Evolutionary conservation across 2,329 filamentous ascomycete genomes (phyloP), one percentile per base, ranked within the genome.

Genomic region (Talaromyces sp.): DNA sequence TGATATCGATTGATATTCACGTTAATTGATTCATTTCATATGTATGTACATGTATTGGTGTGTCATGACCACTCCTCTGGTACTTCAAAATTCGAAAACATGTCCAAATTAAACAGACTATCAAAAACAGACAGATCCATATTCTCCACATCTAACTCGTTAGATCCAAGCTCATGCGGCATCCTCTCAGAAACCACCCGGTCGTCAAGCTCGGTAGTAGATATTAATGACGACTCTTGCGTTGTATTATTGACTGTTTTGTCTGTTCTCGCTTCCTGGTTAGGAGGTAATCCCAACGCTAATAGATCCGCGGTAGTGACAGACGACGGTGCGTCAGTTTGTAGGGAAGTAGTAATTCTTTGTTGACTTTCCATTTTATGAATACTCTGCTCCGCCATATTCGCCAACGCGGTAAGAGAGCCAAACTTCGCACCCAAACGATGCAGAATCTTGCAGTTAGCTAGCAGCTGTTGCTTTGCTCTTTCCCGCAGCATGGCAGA

Each of bases 401-500:
- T 39, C 3, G 55, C 59, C 27, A 61, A 42, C 11, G 47, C 39
- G 4, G 47, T 15, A 49, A 55, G 36, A n/a, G 59, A 61, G 15
- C 53, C 27, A 47, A 57, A 61, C 11, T 30, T 32, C 4, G 25
- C 27, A 6, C 39, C 59, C 13, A 61, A 28, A 22, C 55, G 52
- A 25, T 55, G 53, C 15, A 61, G 42, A 13, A 61, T 52, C 15
- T 27, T 36, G 33, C 32, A 51, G 54, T 56, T 56, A 4, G 19
- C 54, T 9, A 56, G 33, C 28, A 56, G 32, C 54, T 56, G 54
- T 2, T 22, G 13, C 30, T 27, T 56, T n/a, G 60, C 60, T 8
- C 60, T 49, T 27, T 57, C 19, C 9, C 84, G 80, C 63, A 85
- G 86, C 78, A 86, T 83, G 1, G 84, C 81, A 0, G 86, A 73